Percentiles rank a stretch among this genome's conserved stretches.
These are phyloP conservation scores for Trichoderma arundinaceum DNA, from an alignment of 2,329 filamentous ascomycete genomes.

Conservation along the genomic window DNA sequence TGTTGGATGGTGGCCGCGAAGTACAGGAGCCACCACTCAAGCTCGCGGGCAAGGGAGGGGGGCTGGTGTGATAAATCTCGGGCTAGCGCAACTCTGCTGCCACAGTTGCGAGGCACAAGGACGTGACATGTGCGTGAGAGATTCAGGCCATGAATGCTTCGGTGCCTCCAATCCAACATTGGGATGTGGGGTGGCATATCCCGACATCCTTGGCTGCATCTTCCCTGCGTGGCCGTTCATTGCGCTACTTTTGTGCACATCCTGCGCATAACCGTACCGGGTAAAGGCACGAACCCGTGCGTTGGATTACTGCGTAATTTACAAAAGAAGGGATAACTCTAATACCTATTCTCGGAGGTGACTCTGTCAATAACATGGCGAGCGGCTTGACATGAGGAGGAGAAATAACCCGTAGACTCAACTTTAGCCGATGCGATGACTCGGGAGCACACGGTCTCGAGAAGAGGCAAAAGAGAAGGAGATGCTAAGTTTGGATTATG, in stretches of 20 bases:
- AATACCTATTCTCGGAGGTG: conserved; percentile 2
- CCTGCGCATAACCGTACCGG: neutral
- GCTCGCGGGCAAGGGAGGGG: neutral
- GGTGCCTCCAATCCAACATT: conserved; percentile 11
- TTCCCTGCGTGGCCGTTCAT: conserved; percentile 2
- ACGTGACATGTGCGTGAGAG: conserved; percentile 18
- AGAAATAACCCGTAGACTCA: neutral
- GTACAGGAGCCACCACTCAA: conserved; percentile 20
- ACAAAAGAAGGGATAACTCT: neutral
- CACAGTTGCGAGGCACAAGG: conserved; percentile 7
- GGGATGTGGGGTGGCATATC: conserved; percentile 27
- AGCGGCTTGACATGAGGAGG: too few species aligned
- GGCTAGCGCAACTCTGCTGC: conserved; percentile 29
- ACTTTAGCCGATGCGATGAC: neutral
- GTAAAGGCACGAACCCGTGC: conserved; percentile 8
- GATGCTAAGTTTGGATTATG: neutral
- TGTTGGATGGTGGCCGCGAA: conserved; percentile 17
- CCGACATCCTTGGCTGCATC: conserved; percentile 29
- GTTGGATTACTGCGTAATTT: neutral
- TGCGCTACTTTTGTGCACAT: conserved; percentile 6
- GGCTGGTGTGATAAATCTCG: conserved; percentile 15
- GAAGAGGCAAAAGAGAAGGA: neutral
- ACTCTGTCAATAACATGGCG: conserved; percentile 5
- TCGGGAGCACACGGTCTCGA: neutral
- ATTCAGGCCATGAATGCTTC: conserved; percentile 16